These are phyloP conservation scores for Entomophthora muscae DNA, from an alignment of 371 early-diverging fungal genomes.

Conservation along the genomic window DNA sequence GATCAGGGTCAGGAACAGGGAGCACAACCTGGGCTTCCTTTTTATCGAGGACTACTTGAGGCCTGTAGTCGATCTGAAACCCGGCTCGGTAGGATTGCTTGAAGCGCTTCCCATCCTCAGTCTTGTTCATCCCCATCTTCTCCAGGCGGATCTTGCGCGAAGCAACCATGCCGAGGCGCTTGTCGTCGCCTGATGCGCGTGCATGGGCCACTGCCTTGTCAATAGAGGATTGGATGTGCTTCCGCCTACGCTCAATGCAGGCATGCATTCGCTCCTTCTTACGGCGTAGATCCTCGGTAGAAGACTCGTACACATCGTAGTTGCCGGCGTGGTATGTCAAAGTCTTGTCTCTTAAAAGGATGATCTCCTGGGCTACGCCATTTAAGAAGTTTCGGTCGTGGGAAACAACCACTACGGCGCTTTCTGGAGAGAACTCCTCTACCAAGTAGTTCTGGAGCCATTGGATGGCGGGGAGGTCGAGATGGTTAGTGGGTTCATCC, in stretches of 20 bases:
- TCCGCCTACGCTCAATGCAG: slow-evolving; percentile 34
- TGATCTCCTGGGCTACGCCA: slow-evolving; percentile 43
- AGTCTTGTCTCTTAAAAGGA: slow-evolving; percentile 37
- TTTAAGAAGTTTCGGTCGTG: slow-evolving; percentile 67
- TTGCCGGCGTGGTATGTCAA: slow-evolving; percentile 55
- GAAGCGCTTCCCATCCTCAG: slow-evolving; percentile 40
- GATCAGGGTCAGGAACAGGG: slow-evolving; percentile 32
- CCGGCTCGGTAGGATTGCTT: slow-evolving; percentile 46
- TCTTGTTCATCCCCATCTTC: slow-evolving; percentile 39
- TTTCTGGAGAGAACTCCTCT: slow-evolving; percentile 18
- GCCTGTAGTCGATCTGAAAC: slow-evolving; percentile 23
- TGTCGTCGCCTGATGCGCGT: slow-evolving; percentile 53
- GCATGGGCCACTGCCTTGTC: slow-evolving; percentile 44
- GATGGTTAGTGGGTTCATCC: slow-evolving; percentile 78
- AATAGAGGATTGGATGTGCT: slow-evolving; percentile 37
- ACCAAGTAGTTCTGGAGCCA: slow-evolving; percentile 60
- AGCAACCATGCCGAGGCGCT: slow-evolving; percentile 45
- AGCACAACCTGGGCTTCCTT: slow-evolving; percentile 25
- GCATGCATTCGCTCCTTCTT: slow-evolving; percentile 29
- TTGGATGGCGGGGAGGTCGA: slow-evolving; percentile 58
- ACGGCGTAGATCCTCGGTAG: slow-evolving; percentile 34
- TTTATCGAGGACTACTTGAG: slow-evolving; percentile 35
- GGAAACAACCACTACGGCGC: slow-evolving; percentile 52
- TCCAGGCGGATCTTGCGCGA: slow-evolving; percentile 50
- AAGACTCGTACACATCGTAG: slow-evolving; percentile 45